Evolutionary conservation across 768 basidiomycete genomes (phyloP).

Genomic region (Amanita rimosa): DNA sequence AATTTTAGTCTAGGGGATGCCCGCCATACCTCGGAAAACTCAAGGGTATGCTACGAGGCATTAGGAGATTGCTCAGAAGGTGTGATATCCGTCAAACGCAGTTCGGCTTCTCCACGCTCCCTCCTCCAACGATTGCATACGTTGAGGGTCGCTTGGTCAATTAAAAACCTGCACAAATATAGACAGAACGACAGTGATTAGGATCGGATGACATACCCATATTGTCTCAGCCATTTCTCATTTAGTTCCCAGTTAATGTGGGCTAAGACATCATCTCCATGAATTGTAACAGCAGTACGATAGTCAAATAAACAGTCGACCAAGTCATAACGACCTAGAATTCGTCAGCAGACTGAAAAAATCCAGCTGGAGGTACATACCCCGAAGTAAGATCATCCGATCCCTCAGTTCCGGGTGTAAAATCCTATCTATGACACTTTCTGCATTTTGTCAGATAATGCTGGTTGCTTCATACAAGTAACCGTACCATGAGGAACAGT

Average conservation of each 20-base stretch:
- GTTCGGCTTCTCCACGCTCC: slow-evolving; percentile 68
- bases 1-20: background rate
- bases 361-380: slow-evolving; percentile 27
- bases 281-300: slow-evolving; percentile 55
- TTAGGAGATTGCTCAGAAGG: slow-evolving; percentile 4
- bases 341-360: background rate
- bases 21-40: background rate
- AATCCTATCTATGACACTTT: slow-evolving; percentile 85
- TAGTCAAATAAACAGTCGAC: slow-evolving; percentile 74
- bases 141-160: slow-evolving; percentile 59
- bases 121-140: slow-evolving; percentile 83
- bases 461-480: background rate
- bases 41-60: slow-evolving; percentile 4
- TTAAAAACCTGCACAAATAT: slow-evolving; percentile 47
- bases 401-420: slow-evolving; percentile 86
- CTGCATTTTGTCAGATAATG: slow-evolving; percentile 26
- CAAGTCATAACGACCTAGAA: slow-evolving; percentile 63
- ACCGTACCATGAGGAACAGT: slow-evolving; percentile 74
- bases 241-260: slow-evolving; percentile 86
- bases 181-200: background rate
- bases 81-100: slow-evolving; percentile 25
- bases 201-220: slow-evolving; percentile 42
- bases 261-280: slow-evolving; percentile 87
- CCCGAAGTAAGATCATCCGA: slow-evolving; percentile 80
- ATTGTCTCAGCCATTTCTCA: slow-evolving; percentile 75